Conservation (phyloP, 371 early-diverging fungal species). For the Dichotomocladium elegans region DNA sequence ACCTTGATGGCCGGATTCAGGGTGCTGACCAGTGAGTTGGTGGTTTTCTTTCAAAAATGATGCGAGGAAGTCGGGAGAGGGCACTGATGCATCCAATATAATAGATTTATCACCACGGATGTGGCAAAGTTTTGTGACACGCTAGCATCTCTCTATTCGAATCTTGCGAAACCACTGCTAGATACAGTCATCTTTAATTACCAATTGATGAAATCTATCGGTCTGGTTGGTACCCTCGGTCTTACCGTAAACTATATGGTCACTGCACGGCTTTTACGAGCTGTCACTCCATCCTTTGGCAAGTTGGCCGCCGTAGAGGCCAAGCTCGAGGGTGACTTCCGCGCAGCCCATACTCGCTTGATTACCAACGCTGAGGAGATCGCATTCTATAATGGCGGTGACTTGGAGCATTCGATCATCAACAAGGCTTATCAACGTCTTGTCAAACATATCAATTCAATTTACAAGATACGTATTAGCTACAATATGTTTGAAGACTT, state of each 20-base stretch:
- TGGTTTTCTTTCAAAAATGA: neutral
- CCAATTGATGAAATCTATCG: constrained; percentile 76
- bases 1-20: constrained; percentile 80
- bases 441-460: constrained; percentile 77
- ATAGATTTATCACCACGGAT: constrained; percentile 77
- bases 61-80: neutral
- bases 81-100: neutral
- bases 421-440: constrained; percentile 64
- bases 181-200: constrained; percentile 85
- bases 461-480: constrained; percentile 74
- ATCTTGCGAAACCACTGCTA: constrained; percentile 81
- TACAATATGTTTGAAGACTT: constrained; percentile 92
- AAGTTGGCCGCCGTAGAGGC: constrained; percentile 81
- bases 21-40: constrained; percentile 76
- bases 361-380: constrained; percentile 91
- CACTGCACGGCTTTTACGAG: constrained; percentile 68
- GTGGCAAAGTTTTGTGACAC: constrained; percentile 81
- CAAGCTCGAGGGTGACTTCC: constrained; percentile 86
- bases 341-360: constrained; percentile 78
- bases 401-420: constrained; percentile 71
- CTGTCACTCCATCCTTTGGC: constrained; percentile 82
- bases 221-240: constrained; percentile 66
- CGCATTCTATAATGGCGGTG: constrained; percentile 79
- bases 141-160: constrained; percentile 72
- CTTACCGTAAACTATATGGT: constrained; percentile 67